Base-by-base conservation (phyloP, 768 basidiomycete genomes). In the Hemileccinum rubropunctum region DNA sequence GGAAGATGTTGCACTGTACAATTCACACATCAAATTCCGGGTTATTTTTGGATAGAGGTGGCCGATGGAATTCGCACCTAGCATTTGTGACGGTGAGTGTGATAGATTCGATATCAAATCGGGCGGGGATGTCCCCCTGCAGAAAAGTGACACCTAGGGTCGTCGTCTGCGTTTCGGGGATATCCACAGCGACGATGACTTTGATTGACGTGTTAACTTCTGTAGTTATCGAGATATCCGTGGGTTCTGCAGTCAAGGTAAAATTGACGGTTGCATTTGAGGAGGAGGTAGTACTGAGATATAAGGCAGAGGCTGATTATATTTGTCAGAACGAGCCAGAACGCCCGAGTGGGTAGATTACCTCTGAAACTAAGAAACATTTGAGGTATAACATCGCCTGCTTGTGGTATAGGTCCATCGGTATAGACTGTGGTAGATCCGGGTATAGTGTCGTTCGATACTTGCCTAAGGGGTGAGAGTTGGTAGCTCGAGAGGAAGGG, bases 291-390 rank as follows among this genome's bases (percentile, higher is more conserved):
- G 78, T 75, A 11, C 61, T 65, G 33, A 82, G 64, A 53, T 68
- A 76, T 6, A 80, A 58, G 4, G 68, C 62, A 9, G 73, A 75
- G n/a, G 76, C 79, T 79, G 49, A 34, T 41, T 0, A 26, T 5
- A 14, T 15, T 21, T 34, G 18, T 65, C 36, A 63, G 50, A 32
- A 13, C 23, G 34, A 11, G 43, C 38, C 11, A 18, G 13, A 9
- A 11, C 27, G 14, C 17, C n/a, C 43, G 13, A 30, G 38, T 2
- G 14, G 30, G 18, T 5, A n/a, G 18, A 40, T 47, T 55, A 80
- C 82, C 82, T 69, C 70, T 71, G 65, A 82, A 80, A 28, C 67
- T 70, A 47, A 84, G 60, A 58, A 82, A 83, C 68, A 83, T 69
- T 50, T 83, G 82, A 2, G 81, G 82, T 50, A 80, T 63, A 34